Evolutionary conservation across 768 basidiomycete species (phyloP), one percentile per base, ranked within the genome.

Genomic region (Tulasnella sp.): DNA sequence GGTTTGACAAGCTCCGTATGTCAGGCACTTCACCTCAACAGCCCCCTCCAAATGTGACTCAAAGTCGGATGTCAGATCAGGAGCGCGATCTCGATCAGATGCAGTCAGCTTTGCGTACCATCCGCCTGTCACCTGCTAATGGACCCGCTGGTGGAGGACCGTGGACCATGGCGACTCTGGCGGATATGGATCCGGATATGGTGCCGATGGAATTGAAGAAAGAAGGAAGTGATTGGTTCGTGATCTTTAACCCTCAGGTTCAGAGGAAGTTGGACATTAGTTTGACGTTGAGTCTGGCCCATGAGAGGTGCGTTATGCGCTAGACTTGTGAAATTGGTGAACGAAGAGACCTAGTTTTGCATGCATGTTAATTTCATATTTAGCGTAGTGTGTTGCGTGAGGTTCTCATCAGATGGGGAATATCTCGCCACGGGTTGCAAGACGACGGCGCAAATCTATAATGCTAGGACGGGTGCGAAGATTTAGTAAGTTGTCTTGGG

Each of bases 381-480:
- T 61, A 86, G 85, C 61, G 86, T 87, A 23, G 85, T 87, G 7
- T 89, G 94, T 66, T 96, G 93, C 67, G 92, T 96, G 26, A 80
- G 87, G 61, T 95, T 96, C 73, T 95, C 91, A 53, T 87, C 90
- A 13, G 93, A 98, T 71, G 91, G 94, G 26, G 90, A 88, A 70
- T 84, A 78, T 62, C 80, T 97, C 30, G 95, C 95, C 29, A 97
- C 95, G 3, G 95, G 95, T 11, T 98, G 93, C 73, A 98, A 98
- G 73, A 79, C 90, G 43, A 90, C 91, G 0, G 91, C 93, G n/a
- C 93, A 96, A 71, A 93, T 98, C 58, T 97, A 88, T 70, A 90
- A 97, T 69, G 87, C 86, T 24, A 87, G 87, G 73, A 86, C 88
- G 0, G 94, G 94, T 4, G 70, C 68, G 0, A 91, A 89, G 73